A percentile compares a stretch with the other conserved stretches of the same genome.
These are phyloP conservation scores for Suillus tomentosus DNA, from an alignment of 768 basidiomycete species.

Conservation along the genomic window DNA sequence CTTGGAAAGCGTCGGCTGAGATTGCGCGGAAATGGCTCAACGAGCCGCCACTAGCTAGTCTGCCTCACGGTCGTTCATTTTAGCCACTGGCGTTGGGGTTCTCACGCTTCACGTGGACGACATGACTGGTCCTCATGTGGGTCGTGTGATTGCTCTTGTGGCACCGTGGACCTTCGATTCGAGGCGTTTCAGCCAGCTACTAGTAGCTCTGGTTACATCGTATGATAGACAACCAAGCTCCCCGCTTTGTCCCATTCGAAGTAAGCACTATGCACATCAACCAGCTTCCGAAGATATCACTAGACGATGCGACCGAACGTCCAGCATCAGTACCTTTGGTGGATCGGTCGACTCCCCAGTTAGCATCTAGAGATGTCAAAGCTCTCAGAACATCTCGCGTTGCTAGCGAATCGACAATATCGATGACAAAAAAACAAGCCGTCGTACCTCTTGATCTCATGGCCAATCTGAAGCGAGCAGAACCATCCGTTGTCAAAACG, in stretches of 20 bases:
- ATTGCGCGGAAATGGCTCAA: slow-evolving; percentile 1
- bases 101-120: slow-evolving; percentile 1
- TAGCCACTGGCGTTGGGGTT: not conserved
- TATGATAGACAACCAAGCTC: not conserved
- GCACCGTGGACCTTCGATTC: not conserved
- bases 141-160: not conserved
- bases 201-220: not conserved
- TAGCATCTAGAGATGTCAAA: slow-evolving; percentile 5
- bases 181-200: not conserved
- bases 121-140: not conserved
- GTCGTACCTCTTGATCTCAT: slow-evolving; percentile 57
- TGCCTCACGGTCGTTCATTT: not conserved
- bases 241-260: not conserved
- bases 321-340: slow-evolving; percentile 17
- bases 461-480: slow-evolving; percentile 62
- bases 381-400: slow-evolving; percentile 2
- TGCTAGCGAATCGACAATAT: slow-evolving; percentile 7
- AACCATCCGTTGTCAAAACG: slow-evolving; percentile 77
- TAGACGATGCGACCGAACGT: slow-evolving; percentile 6
- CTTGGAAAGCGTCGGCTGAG: not conserved
- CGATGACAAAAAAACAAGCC: slow-evolving; percentile 13
- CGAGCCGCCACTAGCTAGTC: slow-evolving; percentile 2
- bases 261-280: not conserved
- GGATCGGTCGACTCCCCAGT: slow-evolving; percentile 13
- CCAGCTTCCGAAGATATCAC: not conserved